These are phyloP conservation scores for Amanita phalloides DNA, from an alignment of 768 basidiomycete species.

Conservation along the genomic window DNA sequence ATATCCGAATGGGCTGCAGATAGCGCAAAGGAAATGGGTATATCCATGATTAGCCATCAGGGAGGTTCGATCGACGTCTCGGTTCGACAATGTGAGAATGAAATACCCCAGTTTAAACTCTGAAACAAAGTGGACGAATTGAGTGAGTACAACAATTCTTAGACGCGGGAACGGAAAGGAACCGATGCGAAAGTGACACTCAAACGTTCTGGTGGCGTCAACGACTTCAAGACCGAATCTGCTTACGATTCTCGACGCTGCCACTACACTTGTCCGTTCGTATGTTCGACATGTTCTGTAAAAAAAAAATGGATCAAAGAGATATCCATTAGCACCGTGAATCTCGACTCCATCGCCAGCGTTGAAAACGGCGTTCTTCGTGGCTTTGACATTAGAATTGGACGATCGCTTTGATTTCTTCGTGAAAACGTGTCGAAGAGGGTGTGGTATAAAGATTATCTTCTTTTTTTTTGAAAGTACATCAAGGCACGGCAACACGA, in stretches of 20 bases:
- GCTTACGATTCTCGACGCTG: constrained; percentile 42
- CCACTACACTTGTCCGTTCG: constrained; percentile 64
- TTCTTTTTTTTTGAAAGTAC: constrained; percentile 23
- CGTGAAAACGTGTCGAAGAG: constrained; percentile 15
- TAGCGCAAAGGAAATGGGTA: constrained; percentile 32
- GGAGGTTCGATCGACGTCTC: constrained; percentile 10
- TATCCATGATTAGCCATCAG: constrained; percentile 8
- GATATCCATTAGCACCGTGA: constrained; percentile 34
- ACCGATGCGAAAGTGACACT: constrained; percentile 37
- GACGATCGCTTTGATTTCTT: constrained; percentile 40
- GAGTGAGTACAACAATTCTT: not conserved
- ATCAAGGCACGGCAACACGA: constrained; percentile 15
- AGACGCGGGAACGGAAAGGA: not conserved
- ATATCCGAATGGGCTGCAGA: constrained; percentile 30
- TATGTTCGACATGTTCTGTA: constrained; percentile 39
- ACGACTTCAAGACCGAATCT: constrained; percentile 46
- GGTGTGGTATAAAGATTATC: constrained; percentile 22
- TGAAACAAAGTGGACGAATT: constrained; percentile 29
- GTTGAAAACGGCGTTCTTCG: constrained; percentile 37
- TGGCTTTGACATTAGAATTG: constrained; percentile 39
- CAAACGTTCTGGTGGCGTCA: constrained; percentile 31
- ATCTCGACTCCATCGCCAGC: constrained; percentile 59
- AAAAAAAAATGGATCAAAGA: constrained; percentile 53
- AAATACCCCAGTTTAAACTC: constrained; percentile 28
- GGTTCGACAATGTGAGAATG: constrained; percentile 35